A percentile compares a stretch with the other conserved stretches of the same genome.
phyloP scores from a whole-genome alignment of 768 basidiomycete genomes.

The Suillus americanus region DNA sequence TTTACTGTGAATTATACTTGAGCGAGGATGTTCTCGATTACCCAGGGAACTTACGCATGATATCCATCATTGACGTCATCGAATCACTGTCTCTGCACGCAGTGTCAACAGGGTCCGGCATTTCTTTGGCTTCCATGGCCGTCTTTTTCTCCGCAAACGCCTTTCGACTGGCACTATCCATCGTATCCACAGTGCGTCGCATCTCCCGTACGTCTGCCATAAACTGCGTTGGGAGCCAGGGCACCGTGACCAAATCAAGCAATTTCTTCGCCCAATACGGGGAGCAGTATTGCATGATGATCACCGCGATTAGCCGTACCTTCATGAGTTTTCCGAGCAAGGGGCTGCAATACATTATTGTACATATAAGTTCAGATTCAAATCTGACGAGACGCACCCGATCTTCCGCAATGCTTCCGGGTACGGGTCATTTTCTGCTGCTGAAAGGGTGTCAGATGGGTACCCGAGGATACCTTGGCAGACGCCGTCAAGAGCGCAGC shows the following conservation, averaged over 20 bases:
- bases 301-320: slow-evolving; percentile 30
- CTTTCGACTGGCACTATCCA: slow-evolving; percentile 41
- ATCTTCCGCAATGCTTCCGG: slow-evolving; percentile 25
- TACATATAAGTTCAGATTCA: neutral
- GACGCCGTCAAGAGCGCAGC: slow-evolving; percentile 48
- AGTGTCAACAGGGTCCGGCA: slow-evolving; percentile 3
- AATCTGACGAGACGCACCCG: slow-evolving; percentile 23
- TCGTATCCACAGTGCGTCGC: slow-evolving; percentile 46
- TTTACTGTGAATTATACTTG: slow-evolving; percentile 24
- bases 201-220: slow-evolving; percentile 39
- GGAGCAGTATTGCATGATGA: slow-evolving; percentile 28
- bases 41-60: slow-evolving; percentile 39
- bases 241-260: slow-evolving; percentile 14
- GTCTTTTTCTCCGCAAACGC: slow-evolving; percentile 40
- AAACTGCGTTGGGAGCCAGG: slow-evolving; percentile 8
- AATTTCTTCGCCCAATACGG: slow-evolving; percentile 30
- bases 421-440: slow-evolving; percentile 14
- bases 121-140: slow-evolving; percentile 22
- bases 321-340: slow-evolving; percentile 23
- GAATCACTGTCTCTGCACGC: slow-evolving; percentile 14
- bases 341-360: slow-evolving; percentile 18
- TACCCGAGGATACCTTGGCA: slow-evolving; percentile 47
- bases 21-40: neutral
- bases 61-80: slow-evolving; percentile 35
- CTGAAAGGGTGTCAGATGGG: slow-evolving; percentile 32